phyloP scores from a whole-genome alignment of 2,329 filamentous ascomycete genomes.

The Colletotrichum sp. region DNA sequence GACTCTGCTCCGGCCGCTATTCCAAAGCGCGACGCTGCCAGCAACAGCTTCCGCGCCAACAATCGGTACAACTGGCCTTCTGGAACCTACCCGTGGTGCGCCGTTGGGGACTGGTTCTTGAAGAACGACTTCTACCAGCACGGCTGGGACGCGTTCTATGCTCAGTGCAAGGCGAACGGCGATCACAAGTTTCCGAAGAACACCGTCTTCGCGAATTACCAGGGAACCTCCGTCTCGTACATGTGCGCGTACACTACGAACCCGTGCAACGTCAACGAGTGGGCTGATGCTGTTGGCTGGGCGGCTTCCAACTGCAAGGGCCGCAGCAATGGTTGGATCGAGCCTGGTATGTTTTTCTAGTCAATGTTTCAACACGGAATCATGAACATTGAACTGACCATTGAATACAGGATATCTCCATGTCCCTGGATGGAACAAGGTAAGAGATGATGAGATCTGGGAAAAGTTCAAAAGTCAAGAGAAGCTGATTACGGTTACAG shows the following conservation, averaged over 20 bases:
- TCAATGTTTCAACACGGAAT: accelerated
- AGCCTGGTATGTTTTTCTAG: neutral
- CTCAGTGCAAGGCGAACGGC: neutral
- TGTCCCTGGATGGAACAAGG: neutral
- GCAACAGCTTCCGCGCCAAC: neutral
- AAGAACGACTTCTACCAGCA: neutral
- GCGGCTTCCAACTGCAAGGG: neutral
- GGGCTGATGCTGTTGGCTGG: neutral
- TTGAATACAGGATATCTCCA: neutral
- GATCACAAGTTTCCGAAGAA: neutral
- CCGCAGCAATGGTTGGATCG: neutral
- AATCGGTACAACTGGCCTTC: neutral
- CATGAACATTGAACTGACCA: neutral
- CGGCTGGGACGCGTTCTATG: neutral
- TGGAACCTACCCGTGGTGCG: neutral
- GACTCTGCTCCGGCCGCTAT: neutral
- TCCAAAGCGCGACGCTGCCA: neutral
- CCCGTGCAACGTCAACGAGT: neutral
- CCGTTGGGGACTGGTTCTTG: neutral
- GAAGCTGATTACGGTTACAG: neutral
- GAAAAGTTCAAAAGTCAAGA: neutral
- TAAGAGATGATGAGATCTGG: neutral
- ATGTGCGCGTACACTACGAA: neutral
- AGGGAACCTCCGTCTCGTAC: neutral
- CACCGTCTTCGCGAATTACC: neutral